Evolutionary conservation across 306 rosid species (phyloP), one percentile per base, ranked within the genome.

Genomic region (Cicer yamashitae): DNA sequence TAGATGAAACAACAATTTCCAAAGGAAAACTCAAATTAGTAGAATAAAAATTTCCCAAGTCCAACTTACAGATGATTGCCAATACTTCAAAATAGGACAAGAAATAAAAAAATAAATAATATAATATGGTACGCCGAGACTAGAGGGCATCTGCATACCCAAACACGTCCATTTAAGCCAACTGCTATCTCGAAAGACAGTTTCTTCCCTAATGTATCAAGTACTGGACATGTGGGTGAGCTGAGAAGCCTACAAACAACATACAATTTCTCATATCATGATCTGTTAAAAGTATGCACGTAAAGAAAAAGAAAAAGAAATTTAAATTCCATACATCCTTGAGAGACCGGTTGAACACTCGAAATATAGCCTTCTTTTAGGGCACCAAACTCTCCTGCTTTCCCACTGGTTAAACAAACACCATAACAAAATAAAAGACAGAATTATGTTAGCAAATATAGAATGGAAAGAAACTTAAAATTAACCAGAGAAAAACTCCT

Each of bases 301-400:
- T 13, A 77, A 1, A 47, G 48, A n/a, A 41, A 77, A 1, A 47
- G 48, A n/a, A 41, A 72, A 45, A 12, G 7, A 7, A 12, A 43
- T 10, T 14, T 3, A 48, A 67, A 73, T 57, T 54, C 22, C 92
- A 77, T 84, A 92, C 98, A 77, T 87, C 84, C 96, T 89, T 80
- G 99, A 86, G 80, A 88, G 91, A 50, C 99, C 93, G 4, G 96
- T 90, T 12, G 96, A 82, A 77, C 96, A 89, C 53, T 94, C 97
- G 74, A 94, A 89, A 74, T 90, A 87, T 68, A 92, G 67, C 99
- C 99, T 10, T 83, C 96, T 76, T 89, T 94, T n/a, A 94, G 88
- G 37, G 79, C 78, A 44, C 99, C 97, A 74, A 73, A 94, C 75
- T 85, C 96, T 54, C 87, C 92, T 43, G 97, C 92, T 89, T 92